Percentiles rank a stretch among this genome's conserved stretches.
phyloP scores from a whole-genome alignment of 2,329 filamentous ascomycete species.

The Aspergillus versicolor region DNA sequence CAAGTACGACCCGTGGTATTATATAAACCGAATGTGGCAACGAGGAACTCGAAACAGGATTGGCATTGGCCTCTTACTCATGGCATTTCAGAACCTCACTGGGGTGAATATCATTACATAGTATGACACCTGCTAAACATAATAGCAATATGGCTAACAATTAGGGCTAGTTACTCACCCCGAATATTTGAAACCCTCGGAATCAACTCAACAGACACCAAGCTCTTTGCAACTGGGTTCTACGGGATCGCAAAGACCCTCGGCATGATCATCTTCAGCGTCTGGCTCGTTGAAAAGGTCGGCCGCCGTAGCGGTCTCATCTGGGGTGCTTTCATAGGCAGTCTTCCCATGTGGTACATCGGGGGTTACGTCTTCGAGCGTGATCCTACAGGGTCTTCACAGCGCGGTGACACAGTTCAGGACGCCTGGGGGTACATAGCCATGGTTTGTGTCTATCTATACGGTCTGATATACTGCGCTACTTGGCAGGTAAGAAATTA shows the following conservation, averaged over 20 bases:
- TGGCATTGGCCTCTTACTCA: constrained; percentile 7
- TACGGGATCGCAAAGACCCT: constrained; percentile 57
- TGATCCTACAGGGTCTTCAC: constrained; percentile 51
- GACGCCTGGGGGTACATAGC: constrained; percentile 8
- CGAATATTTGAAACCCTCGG: constrained; percentile 40
- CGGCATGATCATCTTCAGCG: constrained; percentile 8
- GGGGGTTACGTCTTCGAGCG: constrained; percentile 50
- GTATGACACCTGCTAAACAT: not conserved
- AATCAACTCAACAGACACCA: constrained; percentile 61
- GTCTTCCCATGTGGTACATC: constrained; percentile 63
- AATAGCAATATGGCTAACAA: not conserved
- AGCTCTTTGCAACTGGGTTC: constrained; percentile 60
- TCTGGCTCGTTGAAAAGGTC: constrained; percentile 17
- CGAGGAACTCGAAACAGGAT: constrained; percentile 6
- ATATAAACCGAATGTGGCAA: constrained; percentile 2
- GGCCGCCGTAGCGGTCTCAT: constrained; percentile 57
- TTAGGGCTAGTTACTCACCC: constrained; percentile 55
- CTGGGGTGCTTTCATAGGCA: constrained; percentile 52
- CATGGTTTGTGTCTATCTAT: constrained; percentile 10
- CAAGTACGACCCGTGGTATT: constrained; percentile 1
- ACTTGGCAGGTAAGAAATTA: not conserved
- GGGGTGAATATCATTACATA: constrained; percentile 1
- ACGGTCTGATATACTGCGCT: constrained; percentile 6
- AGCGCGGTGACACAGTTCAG: constrained; percentile 26
- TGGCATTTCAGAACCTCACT: constrained; percentile 3